Percentiles rank a stretch among this genome's conserved stretches.
These are phyloP conservation scores for Cladosporium sp. DNA, from an alignment of 2,329 filamentous ascomycete species.

Conservation along the genomic window DNA sequence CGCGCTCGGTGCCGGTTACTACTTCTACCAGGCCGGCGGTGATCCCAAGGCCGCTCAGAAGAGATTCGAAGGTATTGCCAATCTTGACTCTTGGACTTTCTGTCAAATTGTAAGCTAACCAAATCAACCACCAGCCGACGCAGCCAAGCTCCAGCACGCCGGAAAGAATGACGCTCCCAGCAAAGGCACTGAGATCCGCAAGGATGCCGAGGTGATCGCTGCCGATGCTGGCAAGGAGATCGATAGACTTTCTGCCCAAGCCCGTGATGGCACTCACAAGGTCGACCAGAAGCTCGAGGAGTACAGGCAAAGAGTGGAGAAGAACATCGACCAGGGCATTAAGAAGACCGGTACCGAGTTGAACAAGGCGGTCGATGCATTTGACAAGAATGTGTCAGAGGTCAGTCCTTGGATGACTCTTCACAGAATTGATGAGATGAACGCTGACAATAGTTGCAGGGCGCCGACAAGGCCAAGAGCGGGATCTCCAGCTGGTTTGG, in stretches of 20 bases:
- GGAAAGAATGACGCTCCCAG: constrained; percentile 64
- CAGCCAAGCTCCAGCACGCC: constrained; percentile 63
- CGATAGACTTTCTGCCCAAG: constrained; percentile 38
- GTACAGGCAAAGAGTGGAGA: constrained; percentile 48
- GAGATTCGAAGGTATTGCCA: constrained; percentile 68
- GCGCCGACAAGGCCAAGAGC: constrained; percentile 76
- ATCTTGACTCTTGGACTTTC: background rate
- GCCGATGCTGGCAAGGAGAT: constrained; percentile 48
- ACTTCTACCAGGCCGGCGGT: constrained; percentile 84
- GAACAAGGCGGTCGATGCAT: constrained; percentile 62
- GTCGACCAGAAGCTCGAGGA: constrained; percentile 21
- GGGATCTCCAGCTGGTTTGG: constrained; percentile 85
- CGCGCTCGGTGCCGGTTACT: constrained; percentile 72
- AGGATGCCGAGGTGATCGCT: constrained; percentile 53
- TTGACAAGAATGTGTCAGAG: constrained; percentile 69
- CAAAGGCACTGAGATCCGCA: constrained; percentile 58
- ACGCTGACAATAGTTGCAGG: constrained; percentile 46
- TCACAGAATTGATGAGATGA: constrained; percentile 12
- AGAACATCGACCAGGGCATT: constrained; percentile 57
- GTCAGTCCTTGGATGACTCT: constrained; percentile 17
- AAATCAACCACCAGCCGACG: constrained; percentile 59
- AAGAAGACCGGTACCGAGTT: constrained; percentile 58
- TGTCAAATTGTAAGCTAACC: background rate
- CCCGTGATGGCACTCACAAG: constrained; percentile 16
- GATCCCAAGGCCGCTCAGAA: constrained; percentile 78